Conservation (phyloP, 2,329 filamentous ascomycete genomes). For the Aspergillus vadensis region DNA sequence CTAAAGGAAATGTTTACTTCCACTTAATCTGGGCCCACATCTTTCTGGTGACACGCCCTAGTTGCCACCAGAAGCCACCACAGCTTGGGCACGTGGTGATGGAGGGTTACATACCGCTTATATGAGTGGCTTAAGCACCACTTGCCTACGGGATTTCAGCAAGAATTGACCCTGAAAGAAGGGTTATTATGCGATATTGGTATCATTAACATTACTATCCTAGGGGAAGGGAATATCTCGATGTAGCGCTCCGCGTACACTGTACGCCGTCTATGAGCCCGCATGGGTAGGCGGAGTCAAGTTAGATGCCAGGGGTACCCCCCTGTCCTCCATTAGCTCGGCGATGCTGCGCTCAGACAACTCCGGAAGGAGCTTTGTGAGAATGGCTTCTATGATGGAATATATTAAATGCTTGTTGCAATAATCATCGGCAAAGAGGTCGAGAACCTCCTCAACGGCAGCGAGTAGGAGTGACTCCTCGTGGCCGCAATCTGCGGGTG, state of each 20-base stretch:
- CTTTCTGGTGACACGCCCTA: neutral
- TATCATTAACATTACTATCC: conserved; percentile 3
- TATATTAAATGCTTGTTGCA: conserved; percentile 93
- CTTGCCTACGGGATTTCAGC: neutral
- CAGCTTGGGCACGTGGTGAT: neutral
- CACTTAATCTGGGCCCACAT: neutral
- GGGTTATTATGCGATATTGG: neutral
- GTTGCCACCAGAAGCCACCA: neutral
- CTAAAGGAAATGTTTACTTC: neutral
- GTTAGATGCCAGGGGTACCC: conserved; percentile 40
- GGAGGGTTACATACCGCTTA: neutral
- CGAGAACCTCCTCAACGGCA: conserved; percentile 67
- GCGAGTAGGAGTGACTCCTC: conserved; percentile 55
- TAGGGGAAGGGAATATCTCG: neutral
- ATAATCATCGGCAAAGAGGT: conserved; percentile 77
- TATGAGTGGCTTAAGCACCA: neutral
- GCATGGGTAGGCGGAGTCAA: conserved; percentile 10
- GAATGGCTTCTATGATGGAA: conserved; percentile 73
- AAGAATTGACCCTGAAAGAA: neutral
- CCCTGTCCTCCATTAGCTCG: conserved; percentile 73
- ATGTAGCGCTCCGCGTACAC: neutral
- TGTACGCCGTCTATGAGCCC: conserved; percentile 5
- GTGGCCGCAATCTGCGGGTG: conserved; percentile 3
- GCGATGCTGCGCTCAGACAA: conserved; percentile 69
- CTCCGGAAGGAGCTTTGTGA: conserved; percentile 85